These are phyloP conservation scores for Tilletia setariae DNA, from an alignment of 1,284 basidiomycete species.

Conservation along the genomic window DNA sequence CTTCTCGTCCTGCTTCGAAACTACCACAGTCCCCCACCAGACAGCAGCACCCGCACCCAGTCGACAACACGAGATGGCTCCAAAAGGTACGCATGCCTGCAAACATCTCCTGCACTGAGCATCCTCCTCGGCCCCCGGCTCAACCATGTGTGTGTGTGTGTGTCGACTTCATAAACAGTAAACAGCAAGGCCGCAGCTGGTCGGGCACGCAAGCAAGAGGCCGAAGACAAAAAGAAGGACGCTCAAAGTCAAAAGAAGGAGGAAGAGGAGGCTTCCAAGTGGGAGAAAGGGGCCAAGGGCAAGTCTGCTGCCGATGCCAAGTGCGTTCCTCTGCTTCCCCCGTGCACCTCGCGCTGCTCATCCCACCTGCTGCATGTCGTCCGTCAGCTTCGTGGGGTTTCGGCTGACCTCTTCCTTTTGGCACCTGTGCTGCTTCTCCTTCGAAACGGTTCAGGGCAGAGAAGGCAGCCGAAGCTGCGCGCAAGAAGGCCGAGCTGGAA, in stretches of 20 bases:
- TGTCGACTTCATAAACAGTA: slow-evolving; percentile 13
- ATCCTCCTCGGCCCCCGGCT: neutral
- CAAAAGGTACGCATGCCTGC: neutral
- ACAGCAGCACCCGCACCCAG: neutral
- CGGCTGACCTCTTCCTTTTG: neutral
- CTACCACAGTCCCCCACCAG: neutral
- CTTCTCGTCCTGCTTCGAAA: no score
- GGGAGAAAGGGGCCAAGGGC: slow-evolving; percentile 66
- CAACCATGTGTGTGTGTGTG: no score
- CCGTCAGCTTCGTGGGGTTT: neutral
- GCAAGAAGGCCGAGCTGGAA: slow-evolving; percentile 59
- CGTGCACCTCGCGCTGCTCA: no score
- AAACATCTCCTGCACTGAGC: neutral
- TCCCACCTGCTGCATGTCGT: neutral
- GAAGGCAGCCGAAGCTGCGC: slow-evolving; percentile 56
- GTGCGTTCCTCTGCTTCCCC: neutral
- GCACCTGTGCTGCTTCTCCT: neutral
- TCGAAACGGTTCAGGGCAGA: slow-evolving; percentile 57
- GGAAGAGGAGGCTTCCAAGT: slow-evolving; percentile 70
- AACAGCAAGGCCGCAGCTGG: slow-evolving; percentile 39
- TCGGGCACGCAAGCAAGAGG: slow-evolving; percentile 83
- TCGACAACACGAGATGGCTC: neutral
- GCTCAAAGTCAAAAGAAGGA: slow-evolving; percentile 65
- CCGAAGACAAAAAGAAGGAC: slow-evolving; percentile 71
- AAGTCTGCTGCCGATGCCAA: slow-evolving; percentile 74